Base-by-base conservation (phyloP, 2,329 filamentous ascomycete genomes). In the Stemphylium beticola region DNA sequence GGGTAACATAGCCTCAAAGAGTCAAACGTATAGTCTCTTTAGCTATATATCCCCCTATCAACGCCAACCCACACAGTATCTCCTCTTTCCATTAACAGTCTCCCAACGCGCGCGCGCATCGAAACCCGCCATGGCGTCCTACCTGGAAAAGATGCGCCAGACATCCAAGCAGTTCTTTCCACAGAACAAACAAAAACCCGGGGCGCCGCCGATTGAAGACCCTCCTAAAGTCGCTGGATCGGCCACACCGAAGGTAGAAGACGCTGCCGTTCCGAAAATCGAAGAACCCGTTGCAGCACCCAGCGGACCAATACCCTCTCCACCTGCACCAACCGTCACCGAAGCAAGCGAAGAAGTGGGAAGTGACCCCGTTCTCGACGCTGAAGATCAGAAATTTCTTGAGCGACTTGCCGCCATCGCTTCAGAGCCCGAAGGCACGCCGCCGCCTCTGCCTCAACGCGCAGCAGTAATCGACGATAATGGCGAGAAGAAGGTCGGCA, bases 371-470 rank as follows among this genome's bases (percentile, higher is more conserved):
- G 79, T 87, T 2, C 69, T 87, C n/a, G 84, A 82, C 15, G 79
- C 83, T n/a, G 84, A 86, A 64, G 85, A 87, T 57, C 82, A 87
- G 61, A 76, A 79, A 47, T 87, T 86, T 61, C 72, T 87, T 31
- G 76, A 79, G 49, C 74, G 75, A 31, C 79, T 86, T 29, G 80
- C 80, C 3, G 77, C 79, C 7, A 76, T 80, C 32, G 74, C 77
- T 15, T 69, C 74, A 43, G 74, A 75, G 55, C 71, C 72, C 10
- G 73, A 75, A 57, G 67, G 71, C 32, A 65, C 74, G 3, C 75
- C 77, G 1, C 77, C 78, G n/a, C 76, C 77, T 11, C 70, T 79
- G 7, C 78, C 78, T 8, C 46, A 55, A 26, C 74, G 72, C 4
- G 66, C 62, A 4, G 69, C 72, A 14, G 66, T 73, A 15, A 57